A percentile compares a stretch with the other conserved stretches of the same genome.
Conservation (phyloP, 768 basidiomycete genomes). For the Gloeostereum incarnatum region DNA sequence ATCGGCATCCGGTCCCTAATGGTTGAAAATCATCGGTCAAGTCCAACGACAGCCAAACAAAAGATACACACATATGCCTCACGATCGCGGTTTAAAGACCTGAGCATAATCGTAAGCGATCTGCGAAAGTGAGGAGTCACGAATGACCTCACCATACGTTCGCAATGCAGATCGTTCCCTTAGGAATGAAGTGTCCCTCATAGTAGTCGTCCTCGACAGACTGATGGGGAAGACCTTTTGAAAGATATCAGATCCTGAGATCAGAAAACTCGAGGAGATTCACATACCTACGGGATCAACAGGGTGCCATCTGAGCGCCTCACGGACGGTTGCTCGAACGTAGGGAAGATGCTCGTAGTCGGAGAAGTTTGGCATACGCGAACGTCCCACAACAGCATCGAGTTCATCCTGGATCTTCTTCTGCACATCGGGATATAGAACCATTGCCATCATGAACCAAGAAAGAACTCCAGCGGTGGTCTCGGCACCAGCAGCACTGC, state of each 20-base stretch:
- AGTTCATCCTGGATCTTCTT: constrained; percentile 13
- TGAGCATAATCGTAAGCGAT: neutral
- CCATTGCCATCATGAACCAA: constrained; percentile 14
- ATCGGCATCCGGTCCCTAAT: constrained; percentile 1
- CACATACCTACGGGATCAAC: constrained; percentile 10
- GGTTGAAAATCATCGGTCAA: neutral
- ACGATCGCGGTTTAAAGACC: neutral
- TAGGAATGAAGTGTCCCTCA: neutral
- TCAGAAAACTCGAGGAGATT: neutral
- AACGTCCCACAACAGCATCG: constrained; percentile 10
- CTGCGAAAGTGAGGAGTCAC: neutral
- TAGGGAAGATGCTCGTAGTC: constrained; percentile 11
- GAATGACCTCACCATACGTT: neutral
- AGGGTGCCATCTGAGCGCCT: constrained; percentile 9
- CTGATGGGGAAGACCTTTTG: neutral
- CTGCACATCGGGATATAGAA: constrained; percentile 13
- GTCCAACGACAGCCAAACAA: neutral
- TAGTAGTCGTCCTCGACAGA: neutral
- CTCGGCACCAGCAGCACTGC: neutral
- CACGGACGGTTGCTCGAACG: constrained; percentile 10
- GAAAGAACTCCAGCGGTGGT: constrained; percentile 10
- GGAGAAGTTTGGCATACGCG: constrained; percentile 11
- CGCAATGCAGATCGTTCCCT: neutral
- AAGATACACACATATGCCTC: neutral
- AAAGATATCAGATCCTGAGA: neutral